Percentiles rank a stretch among this genome's conserved stretches.
Evolutionary conservation across 768 basidiomycete species (phyloP).

Genomic region (Boletus sp.): DNA sequence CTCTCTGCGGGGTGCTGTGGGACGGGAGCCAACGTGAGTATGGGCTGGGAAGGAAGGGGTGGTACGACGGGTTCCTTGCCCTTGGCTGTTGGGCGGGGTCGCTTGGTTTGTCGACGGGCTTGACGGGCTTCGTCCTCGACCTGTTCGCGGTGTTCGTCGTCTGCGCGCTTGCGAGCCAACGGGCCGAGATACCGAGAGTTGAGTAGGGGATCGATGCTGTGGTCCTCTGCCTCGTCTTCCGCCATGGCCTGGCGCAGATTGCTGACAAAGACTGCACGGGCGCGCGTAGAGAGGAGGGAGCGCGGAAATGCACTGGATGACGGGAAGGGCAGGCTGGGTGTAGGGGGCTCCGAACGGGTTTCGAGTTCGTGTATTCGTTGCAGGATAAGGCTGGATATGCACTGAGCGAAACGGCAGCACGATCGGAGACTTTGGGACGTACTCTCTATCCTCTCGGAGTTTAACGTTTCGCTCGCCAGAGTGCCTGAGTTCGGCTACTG

Average conservation of each 20-base stretch:
- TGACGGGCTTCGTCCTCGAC: constrained; percentile 47
- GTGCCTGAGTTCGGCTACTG: constrained; percentile 50
- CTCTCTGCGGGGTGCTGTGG: constrained; percentile 17
- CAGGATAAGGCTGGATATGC: constrained; percentile 43
- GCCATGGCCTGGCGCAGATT: constrained; percentile 48
- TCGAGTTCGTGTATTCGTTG: constrained; percentile 65
- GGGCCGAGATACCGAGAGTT: constrained; percentile 46
- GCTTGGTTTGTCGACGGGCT: constrained; percentile 33
- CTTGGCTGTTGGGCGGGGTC: constrained; percentile 35
- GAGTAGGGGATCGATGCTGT: constrained; percentile 43
- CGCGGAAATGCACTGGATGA: constrained; percentile 49
- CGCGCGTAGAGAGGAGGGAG: constrained; percentile 40
- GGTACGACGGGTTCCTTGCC: constrained; percentile 34
- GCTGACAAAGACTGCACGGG: constrained; percentile 42
- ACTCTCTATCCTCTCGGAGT: constrained; percentile 64
- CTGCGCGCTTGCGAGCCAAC: constrained; percentile 40
- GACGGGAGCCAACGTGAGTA: constrained; percentile 25
- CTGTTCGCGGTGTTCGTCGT: constrained; percentile 41
- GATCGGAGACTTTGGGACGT: constrained; percentile 23
- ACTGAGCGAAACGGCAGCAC: neutral
- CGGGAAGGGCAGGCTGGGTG: constrained; percentile 34
- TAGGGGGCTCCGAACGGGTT: constrained; percentile 33
- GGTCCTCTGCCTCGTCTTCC: constrained; percentile 44
- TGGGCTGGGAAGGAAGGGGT: constrained; percentile 23
- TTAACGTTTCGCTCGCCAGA: constrained; percentile 63